Percentiles rank a stretch among this genome's conserved stretches.
These are phyloP conservation scores for Cercospora sp. DNA, from an alignment of 2,329 filamentous ascomycete species.

Conservation along the genomic window DNA sequence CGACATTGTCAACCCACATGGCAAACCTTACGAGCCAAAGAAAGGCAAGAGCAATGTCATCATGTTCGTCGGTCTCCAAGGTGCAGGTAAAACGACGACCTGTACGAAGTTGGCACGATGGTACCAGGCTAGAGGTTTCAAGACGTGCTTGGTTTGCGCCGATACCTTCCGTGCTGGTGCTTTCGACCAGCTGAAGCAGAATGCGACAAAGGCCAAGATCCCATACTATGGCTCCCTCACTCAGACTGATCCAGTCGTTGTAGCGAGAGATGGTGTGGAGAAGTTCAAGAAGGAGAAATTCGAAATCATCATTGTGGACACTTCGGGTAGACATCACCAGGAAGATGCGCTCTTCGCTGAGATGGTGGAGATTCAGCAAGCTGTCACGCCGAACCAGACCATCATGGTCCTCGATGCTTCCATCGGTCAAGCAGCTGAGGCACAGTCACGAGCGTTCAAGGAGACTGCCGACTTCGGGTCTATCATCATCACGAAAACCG, in stretches of 20 bases:
- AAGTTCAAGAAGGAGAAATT: conserved; percentile 99
- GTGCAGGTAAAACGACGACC: conserved; percentile 95
- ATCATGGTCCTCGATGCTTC: conserved; percentile 97
- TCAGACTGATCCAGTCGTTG: conserved; percentile 90
- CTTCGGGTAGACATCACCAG: conserved; percentile 89
- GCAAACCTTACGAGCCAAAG: conserved; percentile 93
- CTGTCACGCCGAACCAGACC: conserved; percentile 89
- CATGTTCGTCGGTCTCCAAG: conserved; percentile 98
- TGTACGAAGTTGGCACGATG: conserved; percentile 95
- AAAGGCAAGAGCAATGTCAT: conserved; percentile 96
- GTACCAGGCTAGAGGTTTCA: conserved; percentile 92
- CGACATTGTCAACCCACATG: conserved; percentile 90
- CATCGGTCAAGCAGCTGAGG: conserved; percentile 93
- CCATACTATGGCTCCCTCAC: conserved; percentile 97
- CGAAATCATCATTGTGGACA: conserved; percentile 98
- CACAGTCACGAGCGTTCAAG: conserved; percentile 95
- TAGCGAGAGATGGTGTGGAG: conserved; percentile 92
- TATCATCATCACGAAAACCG: conserved; percentile 98
- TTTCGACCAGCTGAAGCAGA: conserved; percentile 98
- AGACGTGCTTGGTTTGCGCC: conserved; percentile 89
- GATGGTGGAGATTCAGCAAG: conserved; percentile 94
- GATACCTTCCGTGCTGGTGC: conserved; percentile 98
- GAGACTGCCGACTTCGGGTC: conserved; percentile 94
- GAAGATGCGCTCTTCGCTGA: conserved; percentile 94
- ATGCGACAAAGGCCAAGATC: conserved; percentile 97